Evolutionary conservation across 768 basidiomycete species (phyloP).

Genomic region (Amanita subjunquillea): DNA sequence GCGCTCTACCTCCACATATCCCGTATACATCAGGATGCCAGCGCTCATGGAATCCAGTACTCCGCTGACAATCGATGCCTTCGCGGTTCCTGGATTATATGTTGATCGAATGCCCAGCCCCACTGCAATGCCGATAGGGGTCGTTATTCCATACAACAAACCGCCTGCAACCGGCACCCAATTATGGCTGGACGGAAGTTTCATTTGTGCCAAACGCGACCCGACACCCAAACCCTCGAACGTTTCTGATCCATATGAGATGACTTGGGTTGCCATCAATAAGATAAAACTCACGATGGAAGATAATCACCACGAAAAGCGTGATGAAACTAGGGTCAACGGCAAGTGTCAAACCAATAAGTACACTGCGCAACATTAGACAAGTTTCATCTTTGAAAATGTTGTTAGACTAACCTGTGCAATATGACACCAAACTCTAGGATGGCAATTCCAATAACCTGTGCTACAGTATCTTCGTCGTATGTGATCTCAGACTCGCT

Average conservation of each 20-base stretch:
- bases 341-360: constrained; percentile 90
- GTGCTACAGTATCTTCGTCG: constrained; percentile 43
- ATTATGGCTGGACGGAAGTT: constrained; percentile 41
- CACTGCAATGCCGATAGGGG: constrained; percentile 80
- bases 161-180: constrained; percentile 54
- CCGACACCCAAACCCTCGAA: constrained; percentile 95
- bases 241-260: constrained; percentile 42
- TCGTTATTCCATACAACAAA: constrained; percentile 62
- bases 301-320: constrained; percentile 84
- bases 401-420: constrained; percentile 42
- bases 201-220: constrained; percentile 74
- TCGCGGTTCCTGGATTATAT: constrained; percentile 75
- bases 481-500: constrained; percentile 14
- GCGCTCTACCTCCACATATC: constrained; percentile 62
- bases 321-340: constrained; percentile 72
- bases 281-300: constrained; percentile 64
- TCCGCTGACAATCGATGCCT: constrained; percentile 76
- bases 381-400: not conserved
- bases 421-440: constrained; percentile 90
- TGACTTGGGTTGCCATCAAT: not conserved
- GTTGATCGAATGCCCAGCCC: constrained; percentile 68
- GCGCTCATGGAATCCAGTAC: constrained; percentile 77
- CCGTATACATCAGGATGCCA: constrained; percentile 84
- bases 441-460: constrained; percentile 81
- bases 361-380: constrained; percentile 33